Base-by-base conservation (phyloP, 2,329 filamentous ascomycete genomes). In the Ceratocystis diversiconidia region DNA sequence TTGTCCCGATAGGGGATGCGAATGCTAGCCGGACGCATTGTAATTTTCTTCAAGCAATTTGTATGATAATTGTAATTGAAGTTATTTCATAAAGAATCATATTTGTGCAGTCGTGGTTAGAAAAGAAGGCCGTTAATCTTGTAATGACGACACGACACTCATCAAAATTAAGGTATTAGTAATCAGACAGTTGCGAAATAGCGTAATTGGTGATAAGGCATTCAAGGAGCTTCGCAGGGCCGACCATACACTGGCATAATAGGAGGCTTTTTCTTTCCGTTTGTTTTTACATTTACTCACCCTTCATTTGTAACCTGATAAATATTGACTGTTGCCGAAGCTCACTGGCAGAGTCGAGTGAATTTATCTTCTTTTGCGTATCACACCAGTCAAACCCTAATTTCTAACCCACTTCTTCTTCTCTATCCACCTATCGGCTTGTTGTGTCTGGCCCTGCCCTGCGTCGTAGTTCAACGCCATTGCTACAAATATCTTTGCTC, bases 1-100 rank as follows among this genome's bases (percentile, higher is more conserved):
- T 89, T 86, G 69, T 89, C 85, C 72, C 90, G 96, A 74, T 92
- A 97, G 67, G 92, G 92, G 71, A 97, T 95, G 70, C 91, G 86
- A 78, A 96, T 86, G 67, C 90, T 82, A 71, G 87, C 82, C 75
- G 83, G 87, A 75, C 81, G 81, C 85, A 88, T 87, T 30, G 55
- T 43, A 22, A 4, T 28, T 8, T 28, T 28, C 15, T 41, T 17
- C 17, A 32, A 59, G 43, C 2, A 17, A 3, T 6, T 15, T 59
- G 28, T 36, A 19, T 36, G 46, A 17, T 25, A 5, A 2, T 52
- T 52, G 12, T 48, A 7, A 48, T 48, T 48, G 46, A 22, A 7
- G n/a, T 48, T 5, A 10, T n/a, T n/a, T 15, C 8, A n/a, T 55
- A 3, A 28, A 28, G 10, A 12, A 19, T 57, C 12, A 5, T 19